A percentile compares a stretch with the other conserved stretches of the same genome.
Evolutionary conservation across 331 rosid species (phyloP).

Genomic region (Quercus lobata): DNA sequence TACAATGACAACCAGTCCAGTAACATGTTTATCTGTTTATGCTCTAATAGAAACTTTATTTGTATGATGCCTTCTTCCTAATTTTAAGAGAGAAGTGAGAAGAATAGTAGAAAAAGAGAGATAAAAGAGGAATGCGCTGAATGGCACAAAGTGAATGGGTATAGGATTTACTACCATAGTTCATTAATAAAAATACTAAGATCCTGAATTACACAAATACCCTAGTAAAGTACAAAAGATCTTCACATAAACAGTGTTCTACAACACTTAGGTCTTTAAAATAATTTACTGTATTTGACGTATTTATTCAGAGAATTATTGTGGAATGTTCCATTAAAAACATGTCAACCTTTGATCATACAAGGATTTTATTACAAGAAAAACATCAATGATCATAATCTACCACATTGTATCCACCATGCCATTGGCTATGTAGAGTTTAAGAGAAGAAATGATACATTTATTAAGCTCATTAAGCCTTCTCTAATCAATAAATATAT

Average conservation of each 20-base stretch:
- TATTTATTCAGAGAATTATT: not conserved
- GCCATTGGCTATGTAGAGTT: not conserved
- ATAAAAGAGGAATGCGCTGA: not conserved
- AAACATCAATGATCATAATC: not conserved
- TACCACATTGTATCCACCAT: not conserved
- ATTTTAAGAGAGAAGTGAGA: not conserved
- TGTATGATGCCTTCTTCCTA: not conserved
- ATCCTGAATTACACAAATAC: not conserved
- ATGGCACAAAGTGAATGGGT: too few species aligned
- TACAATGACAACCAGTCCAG: not conserved
- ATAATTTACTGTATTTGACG: not conserved
- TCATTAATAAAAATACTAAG: too few species aligned
- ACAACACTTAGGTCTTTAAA: not conserved
- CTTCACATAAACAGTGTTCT: not conserved
- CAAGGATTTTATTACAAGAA: not conserved
- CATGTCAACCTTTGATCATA: not conserved
- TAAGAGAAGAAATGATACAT: not conserved
- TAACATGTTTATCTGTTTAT: not conserved
- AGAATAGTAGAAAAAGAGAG: not conserved
- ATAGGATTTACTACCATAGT: too few species aligned
- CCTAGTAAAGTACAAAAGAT: not conserved
- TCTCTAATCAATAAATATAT: not conserved
- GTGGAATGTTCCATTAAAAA: not conserved
- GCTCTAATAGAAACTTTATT: not conserved
- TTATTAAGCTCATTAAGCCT: not conserved